These are phyloP conservation scores for Penicillium coffeae DNA, from an alignment of 495 filamentous ascomycete genomes.

Conservation along the genomic window DNA sequence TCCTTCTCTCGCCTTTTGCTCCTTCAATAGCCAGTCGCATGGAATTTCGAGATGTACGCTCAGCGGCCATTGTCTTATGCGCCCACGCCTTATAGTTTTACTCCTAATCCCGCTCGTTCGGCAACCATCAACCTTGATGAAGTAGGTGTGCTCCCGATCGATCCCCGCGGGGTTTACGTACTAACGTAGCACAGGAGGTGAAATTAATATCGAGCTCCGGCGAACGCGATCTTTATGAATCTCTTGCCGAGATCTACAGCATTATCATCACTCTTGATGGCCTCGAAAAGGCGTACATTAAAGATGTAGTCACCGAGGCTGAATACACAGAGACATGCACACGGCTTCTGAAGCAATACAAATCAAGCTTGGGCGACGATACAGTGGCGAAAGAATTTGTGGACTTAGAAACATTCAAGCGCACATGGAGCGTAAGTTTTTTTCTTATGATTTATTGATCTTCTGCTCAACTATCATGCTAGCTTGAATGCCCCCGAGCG, in stretches of 20 bases:
- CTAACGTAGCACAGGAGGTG: slow-evolving; percentile 65
- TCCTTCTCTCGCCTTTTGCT: not conserved
- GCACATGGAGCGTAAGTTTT: slow-evolving; percentile 75
- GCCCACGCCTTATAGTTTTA: slow-evolving; percentile 86
- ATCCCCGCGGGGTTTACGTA: slow-evolving; percentile 5
- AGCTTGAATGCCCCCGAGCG: slow-evolving; percentile 94
- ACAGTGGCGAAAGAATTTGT: slow-evolving; percentile 77
- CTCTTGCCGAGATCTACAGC: slow-evolving; percentile 94
- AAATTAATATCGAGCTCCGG: slow-evolving; percentile 80
- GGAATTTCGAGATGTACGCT: slow-evolving; percentile 32
- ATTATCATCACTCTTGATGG: slow-evolving; percentile 95
- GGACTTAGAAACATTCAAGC: slow-evolving; percentile 90
- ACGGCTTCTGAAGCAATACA: slow-evolving; percentile 92
- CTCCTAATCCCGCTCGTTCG: slow-evolving; percentile 69
- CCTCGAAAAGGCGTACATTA: slow-evolving; percentile 93
- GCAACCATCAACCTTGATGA: slow-evolving; percentile 93
- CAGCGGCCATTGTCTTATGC: slow-evolving; percentile 66
- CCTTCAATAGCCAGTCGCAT: not conserved
- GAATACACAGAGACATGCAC: slow-evolving; percentile 96
- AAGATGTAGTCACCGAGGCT: slow-evolving; percentile 85
- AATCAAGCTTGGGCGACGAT: slow-evolving; percentile 84
- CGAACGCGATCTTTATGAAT: slow-evolving; percentile 91
- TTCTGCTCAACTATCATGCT: slow-evolving; percentile 7
- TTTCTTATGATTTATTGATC: not conserved
- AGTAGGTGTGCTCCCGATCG: slow-evolving; percentile 43